These are phyloP conservation scores for Actinomortierella ambigua DNA, from an alignment of 371 early-diverging fungal species.

Conservation along the genomic window DNA sequence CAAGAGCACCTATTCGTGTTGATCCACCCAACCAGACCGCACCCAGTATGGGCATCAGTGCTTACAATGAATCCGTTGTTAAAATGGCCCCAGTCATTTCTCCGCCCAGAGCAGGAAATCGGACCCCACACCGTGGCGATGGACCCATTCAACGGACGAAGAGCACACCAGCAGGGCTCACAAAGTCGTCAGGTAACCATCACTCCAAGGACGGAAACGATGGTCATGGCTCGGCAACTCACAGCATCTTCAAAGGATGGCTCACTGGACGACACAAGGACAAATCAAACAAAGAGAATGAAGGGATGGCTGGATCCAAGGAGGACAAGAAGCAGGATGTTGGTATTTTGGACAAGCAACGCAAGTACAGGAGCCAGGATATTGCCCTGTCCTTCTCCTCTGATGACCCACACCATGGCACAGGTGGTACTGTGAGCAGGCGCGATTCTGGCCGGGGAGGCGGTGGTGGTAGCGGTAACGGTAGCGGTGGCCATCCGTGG, in stretches of 20 bases:
- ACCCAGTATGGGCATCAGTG: conserved; percentile 1
- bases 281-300: background rate
- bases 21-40: conserved; percentile 10
- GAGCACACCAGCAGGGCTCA: conserved; percentile 38
- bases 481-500: no score
- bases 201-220: background rate
- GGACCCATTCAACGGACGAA: conserved; percentile 35
- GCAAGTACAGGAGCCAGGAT: conserved; percentile 42
- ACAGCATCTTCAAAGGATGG: conserved; percentile 35
- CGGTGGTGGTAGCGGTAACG: background rate
- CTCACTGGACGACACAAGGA: conserved; percentile 30
- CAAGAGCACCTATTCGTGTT: background rate
- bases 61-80: background rate
- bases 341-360: conserved; percentile 24
- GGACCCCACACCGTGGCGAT: conserved; percentile 10
- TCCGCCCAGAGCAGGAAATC: conserved; percentile 2
- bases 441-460: conserved; percentile 8
- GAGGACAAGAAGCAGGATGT: conserved; percentile 23
- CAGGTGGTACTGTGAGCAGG: conserved; percentile 7
- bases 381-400: background rate
- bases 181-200: conserved; percentile 3
- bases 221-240: conserved; percentile 14
- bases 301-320: conserved; percentile 8
- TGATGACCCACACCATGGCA: no score
- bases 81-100: conserved; percentile 1